Conservation (phyloP, 2,329 filamentous ascomycete species). For the Simplicillium aogashimaense region DNA sequence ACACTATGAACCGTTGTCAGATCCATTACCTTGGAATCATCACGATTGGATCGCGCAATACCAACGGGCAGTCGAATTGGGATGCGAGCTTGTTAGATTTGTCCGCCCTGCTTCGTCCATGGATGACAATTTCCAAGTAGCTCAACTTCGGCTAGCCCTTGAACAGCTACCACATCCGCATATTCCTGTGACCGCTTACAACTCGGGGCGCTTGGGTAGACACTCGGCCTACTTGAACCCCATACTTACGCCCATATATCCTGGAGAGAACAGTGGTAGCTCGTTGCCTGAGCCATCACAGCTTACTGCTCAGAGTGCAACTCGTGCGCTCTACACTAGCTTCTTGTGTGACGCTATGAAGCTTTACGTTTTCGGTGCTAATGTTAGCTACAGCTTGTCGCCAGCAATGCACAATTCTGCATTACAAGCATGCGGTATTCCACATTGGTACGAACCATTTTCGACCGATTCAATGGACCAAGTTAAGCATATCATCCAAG, state of each 20-base stretch:
- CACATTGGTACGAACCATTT: slow-evolving; percentile 55
- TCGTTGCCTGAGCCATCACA: slow-evolving; percentile 8
- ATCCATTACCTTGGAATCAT: slow-evolving; percentile 44
- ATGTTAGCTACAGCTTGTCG: slow-evolving; percentile 62
- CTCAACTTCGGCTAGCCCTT: slow-evolving; percentile 41
- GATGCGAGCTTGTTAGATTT: slow-evolving; percentile 54
- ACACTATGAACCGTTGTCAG: slow-evolving; percentile 31
- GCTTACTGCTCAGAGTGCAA: slow-evolving; percentile 54
- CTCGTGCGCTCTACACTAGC: slow-evolving; percentile 54
- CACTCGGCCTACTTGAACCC: slow-evolving; percentile 58
- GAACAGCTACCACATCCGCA: slow-evolving; percentile 26
- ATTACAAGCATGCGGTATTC: slow-evolving; percentile 56
- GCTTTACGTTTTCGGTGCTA: slow-evolving; percentile 65
- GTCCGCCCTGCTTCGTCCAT: slow-evolving; percentile 44
- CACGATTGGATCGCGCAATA: slow-evolving; percentile 46
- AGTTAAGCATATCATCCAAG: slow-evolving; percentile 53
- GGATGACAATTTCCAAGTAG: slow-evolving; percentile 54
- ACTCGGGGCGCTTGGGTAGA: slow-evolving; percentile 52
- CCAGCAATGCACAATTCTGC: slow-evolving; percentile 71
- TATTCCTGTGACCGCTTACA: slow-evolving; percentile 53
- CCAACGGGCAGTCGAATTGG: slow-evolving; percentile 42
- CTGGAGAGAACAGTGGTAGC: slow-evolving; percentile 9
- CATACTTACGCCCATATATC: slow-evolving; percentile 25
- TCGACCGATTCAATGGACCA: slow-evolving; percentile 53
- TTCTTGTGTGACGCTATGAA: slow-evolving; percentile 61